These are phyloP conservation scores for Trypanosoma congolense DNA, from an alignment of 208 protist genomes.

Conservation along the genomic window DNA sequence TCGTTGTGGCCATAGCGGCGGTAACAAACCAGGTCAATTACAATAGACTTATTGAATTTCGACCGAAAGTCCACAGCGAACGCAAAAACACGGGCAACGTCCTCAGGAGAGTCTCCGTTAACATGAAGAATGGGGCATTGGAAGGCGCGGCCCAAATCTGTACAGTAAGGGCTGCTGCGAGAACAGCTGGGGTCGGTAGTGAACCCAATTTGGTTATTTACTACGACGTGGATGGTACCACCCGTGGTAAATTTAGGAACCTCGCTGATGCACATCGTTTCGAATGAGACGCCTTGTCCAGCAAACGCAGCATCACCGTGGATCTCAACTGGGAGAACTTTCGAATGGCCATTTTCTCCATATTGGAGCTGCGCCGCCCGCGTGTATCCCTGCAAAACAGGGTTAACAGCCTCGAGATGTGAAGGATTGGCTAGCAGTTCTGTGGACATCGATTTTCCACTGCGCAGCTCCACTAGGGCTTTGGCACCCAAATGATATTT, in stretches of 20 bases:
- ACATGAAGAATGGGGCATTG: constrained; percentile 97
- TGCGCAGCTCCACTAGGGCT: constrained; percentile 54
- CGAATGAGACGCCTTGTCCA: constrained; percentile 96
- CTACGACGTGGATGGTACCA: constrained; percentile 98
- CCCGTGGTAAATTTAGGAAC: constrained; percentile 92
- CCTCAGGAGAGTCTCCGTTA: constrained; percentile 96
- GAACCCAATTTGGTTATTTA: constrained; percentile 99
- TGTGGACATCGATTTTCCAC: constrained; percentile 88
- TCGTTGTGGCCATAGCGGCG: constrained; percentile 97
- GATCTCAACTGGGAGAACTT: constrained; percentile 90
- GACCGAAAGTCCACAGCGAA: constrained; percentile 92
- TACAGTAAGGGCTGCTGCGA: constrained; percentile 96
- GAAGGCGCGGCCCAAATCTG: constrained; percentile 95
- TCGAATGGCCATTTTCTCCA: constrained; percentile 44
- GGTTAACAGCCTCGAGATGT: constrained; percentile 99
- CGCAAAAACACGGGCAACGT: constrained; percentile 87
- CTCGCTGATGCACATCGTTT: constrained; percentile 94
- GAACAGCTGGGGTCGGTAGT: constrained; percentile 96
- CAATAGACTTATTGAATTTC: constrained; percentile 91
- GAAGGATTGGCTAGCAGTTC: constrained; percentile 98
- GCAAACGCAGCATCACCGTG: constrained; percentile 99
- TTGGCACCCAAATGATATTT: constrained; percentile 98
- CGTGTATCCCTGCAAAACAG: constrained; percentile 96
- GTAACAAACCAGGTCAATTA: constrained; percentile 98
- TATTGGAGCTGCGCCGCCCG: constrained; percentile 90